phyloP scores from a whole-genome alignment of 2,329 filamentous ascomycete species.

The Fusarium temperatum region DNA sequence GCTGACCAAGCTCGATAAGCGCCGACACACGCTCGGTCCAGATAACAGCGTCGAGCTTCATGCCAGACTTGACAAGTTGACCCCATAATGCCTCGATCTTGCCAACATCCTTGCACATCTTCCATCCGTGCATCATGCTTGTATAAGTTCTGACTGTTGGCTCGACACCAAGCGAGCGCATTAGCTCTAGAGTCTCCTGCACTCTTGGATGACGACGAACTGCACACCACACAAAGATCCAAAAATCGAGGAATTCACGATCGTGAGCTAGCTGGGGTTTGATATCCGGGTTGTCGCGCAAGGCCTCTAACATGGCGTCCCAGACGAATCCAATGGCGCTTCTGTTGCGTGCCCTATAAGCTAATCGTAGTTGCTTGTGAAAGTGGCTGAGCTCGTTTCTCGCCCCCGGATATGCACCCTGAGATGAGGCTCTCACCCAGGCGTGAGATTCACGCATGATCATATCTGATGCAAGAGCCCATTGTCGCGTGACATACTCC shows the following conservation, averaged over 20 bases:
- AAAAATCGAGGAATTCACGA: constrained; percentile 51
- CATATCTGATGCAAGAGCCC: constrained; percentile 39
- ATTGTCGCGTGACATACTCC: constrained; percentile 44
- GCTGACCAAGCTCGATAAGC: constrained; percentile 65
- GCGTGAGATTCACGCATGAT: constrained; percentile 32
- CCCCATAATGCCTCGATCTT: constrained; percentile 74
- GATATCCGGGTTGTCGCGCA: constrained; percentile 40
- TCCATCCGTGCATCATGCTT: constrained; percentile 76
- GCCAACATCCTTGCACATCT: constrained; percentile 64
- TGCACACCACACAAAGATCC: constrained; percentile 53
- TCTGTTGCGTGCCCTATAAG: constrained; percentile 44
- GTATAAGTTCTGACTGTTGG: constrained; percentile 76
- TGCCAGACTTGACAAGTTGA: constrained; percentile 64
- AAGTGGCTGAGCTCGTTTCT: constrained; percentile 25
- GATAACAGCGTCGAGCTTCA: constrained; percentile 69
- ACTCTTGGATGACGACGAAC: constrained; percentile 42
- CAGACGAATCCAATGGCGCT: constrained; percentile 46
- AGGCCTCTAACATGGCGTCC: constrained; percentile 43
- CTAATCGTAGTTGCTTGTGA: constrained; percentile 44
- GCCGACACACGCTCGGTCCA: constrained; percentile 78
- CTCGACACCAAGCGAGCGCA: constrained; percentile 58
- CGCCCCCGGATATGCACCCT: not conserved
- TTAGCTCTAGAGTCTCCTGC: constrained; percentile 53
- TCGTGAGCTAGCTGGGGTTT: constrained; percentile 44
- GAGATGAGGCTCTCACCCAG: constrained; percentile 31